These are phyloP conservation scores for Fraxinus angustifolia DNA, from an alignment of 305 asterid species.

Conservation along the genomic window DNA sequence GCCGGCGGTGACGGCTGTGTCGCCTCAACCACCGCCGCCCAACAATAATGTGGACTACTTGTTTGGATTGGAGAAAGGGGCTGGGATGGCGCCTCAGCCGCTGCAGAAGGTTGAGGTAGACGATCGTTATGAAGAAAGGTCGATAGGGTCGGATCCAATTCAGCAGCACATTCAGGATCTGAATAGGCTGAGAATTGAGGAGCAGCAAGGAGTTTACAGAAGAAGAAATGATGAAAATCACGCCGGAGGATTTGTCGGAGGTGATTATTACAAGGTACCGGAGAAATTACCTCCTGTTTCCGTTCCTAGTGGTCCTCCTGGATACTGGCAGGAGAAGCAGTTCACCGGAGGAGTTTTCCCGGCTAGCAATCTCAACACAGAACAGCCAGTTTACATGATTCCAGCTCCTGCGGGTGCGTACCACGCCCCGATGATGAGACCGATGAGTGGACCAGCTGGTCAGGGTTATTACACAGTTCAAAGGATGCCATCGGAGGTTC, in stretches of 20 bases:
- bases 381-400: conserved; percentile 73
- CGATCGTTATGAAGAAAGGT: conserved; percentile 44
- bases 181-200: conserved; percentile 72
- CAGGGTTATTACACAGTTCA: conserved; percentile 67
- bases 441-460: conserved; percentile 43
- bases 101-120: conserved; percentile 35
- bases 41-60: conserved; percentile 55
- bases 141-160: conserved; percentile 65
- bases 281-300: conserved; percentile 44
- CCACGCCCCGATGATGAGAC: conserved; percentile 55
- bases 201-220: conserved; percentile 52
- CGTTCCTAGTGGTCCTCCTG: conserved; percentile 37
- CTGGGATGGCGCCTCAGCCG: conserved; percentile 33
- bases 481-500: conserved; percentile 48
- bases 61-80: conserved; percentile 73
- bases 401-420: conserved; percentile 40
- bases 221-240: conserved; percentile 62
- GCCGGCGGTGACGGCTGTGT: conserved; percentile 21
- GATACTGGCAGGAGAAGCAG: conserved; percentile 66
- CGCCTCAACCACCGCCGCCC: conserved; percentile 33
- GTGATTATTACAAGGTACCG: conserved; percentile 56
- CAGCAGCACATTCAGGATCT: conserved; percentile 94
- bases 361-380: conserved; percentile 33
- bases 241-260: conserved; percentile 45
- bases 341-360: conserved; percentile 45